Evolutionary conservation across 73 alveolate species (phyloP), one percentile per base, ranked within the genome.

Genomic region (Paramecium bursaria): DNA sequence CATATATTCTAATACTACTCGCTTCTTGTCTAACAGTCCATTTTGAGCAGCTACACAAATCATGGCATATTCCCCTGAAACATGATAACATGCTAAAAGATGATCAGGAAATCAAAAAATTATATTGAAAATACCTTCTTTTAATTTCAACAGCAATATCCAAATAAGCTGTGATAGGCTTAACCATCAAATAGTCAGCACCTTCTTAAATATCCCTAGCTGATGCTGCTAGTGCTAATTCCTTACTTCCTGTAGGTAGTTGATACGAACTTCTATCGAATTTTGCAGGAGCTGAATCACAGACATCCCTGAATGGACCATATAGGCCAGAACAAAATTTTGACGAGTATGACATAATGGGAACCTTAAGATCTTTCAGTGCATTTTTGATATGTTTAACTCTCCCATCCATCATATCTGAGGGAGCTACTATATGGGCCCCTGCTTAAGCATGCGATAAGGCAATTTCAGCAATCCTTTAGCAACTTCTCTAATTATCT

Each of bases 301-400:
- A 89, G 4, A 94, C 97, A 85, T 90, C 88, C 74, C 97, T 90
- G 75, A 92, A 92, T 3, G 97, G 97, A 2, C 97, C 97, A 54
- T 92, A 92, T 42, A 90, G 48, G 29, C 90, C 35, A 15, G 94
- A 87, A 31, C 88, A 57, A 55, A 92, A 92, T 77, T 92, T 92
- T 13, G 94, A 44, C 25, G 95, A 86, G 60, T 92, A 92, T 10
- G 91, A 67, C 95, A 92, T 90, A 3, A 92, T 86, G 2, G 97
- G 95, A 26, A 87, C 90, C 25, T 50, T 52, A 2, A 76, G 53
- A 15, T 75, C 75, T 21, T 74, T 46, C 42, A 90, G 75, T 29
- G 39, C 73, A 17, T 92, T 49, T 75, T 87, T 90, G 2, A 92
- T 75, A 51, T 79, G 79, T 11, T 60, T 82, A 26, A 92, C 74